Conservation (phyloP, 169 alveolate species). For the Cryptosporidium ubiquitum region DNA sequence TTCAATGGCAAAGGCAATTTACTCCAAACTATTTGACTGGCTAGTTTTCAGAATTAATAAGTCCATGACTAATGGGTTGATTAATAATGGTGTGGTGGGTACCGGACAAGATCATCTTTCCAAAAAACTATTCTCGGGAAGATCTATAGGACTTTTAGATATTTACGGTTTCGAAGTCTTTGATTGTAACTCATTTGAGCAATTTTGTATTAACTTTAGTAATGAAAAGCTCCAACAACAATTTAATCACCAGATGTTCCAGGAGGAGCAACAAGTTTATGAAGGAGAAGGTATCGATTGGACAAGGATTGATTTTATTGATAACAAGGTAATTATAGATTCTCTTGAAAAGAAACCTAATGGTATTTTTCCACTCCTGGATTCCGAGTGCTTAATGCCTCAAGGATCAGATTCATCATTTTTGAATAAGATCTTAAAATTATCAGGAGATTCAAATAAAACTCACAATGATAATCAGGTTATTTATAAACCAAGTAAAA, state of each 20-base stretch:
- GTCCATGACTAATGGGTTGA: conserved; percentile 52
- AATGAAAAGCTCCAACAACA: conserved; percentile 88
- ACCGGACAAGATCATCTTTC: conserved; percentile 1
- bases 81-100: conserved; percentile 4
- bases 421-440: conserved; percentile 74
- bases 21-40: conserved; percentile 81
- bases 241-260: conserved; percentile 88
- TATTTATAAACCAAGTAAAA: conserved; percentile 56
- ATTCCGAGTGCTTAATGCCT: conserved; percentile 80
- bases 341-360: conserved; percentile 83
- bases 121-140: conserved; percentile 75
- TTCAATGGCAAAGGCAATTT: conserved; percentile 83
- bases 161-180: conserved; percentile 88
- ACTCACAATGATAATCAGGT: neutral
- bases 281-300: conserved; percentile 85
- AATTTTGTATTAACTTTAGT: conserved; percentile 90
- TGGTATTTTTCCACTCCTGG: conserved; percentile 82
- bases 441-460: neutral
- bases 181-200: conserved; percentile 86
- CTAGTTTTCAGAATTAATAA: conserved; percentile 79
- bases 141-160: conserved; percentile 84
- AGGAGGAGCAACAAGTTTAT: conserved; percentile 84
- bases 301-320: conserved; percentile 84
- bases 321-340: conserved; percentile 86
- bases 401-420: conserved; percentile 79